Evolutionary conservation across 2,329 filamentous ascomycete genomes (phyloP).

Genomic region (Magnaporthales sp.): DNA sequence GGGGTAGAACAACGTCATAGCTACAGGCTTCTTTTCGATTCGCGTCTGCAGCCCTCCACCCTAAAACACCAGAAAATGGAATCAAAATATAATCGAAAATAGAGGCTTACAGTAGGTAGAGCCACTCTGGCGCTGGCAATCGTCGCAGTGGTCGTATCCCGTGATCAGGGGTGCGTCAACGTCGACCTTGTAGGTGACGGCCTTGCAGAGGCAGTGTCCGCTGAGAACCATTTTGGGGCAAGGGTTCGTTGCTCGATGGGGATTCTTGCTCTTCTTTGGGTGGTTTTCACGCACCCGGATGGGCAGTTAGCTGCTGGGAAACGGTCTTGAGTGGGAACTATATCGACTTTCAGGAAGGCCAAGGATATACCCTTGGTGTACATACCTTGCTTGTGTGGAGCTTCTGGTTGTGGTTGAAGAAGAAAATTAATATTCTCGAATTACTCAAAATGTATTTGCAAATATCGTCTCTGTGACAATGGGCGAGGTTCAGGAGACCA

Average conservation of each 20-base stretch:
- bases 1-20: not conserved
- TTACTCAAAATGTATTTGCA: too few relatives aligned
- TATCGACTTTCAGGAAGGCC: not conserved
- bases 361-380: not conserved
- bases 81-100: not conserved
- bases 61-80: not conserved
- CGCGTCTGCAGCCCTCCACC: not conserved
- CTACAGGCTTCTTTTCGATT: not conserved
- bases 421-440: not conserved
- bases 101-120: constrained; percentile 54
- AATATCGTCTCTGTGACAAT: not conserved
- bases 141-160: constrained; percentile 64
- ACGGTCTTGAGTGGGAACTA: not conserved
- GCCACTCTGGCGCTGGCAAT: constrained; percentile 62
- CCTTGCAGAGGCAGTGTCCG: constrained; percentile 64
- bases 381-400: not conserved
- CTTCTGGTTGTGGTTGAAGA: not conserved
- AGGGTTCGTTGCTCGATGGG: not conserved
- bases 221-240: constrained; percentile 51
- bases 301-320: not conserved
- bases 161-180: constrained; percentile 42
- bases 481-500: not conserved
- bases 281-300: not conserved
- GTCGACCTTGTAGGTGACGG: constrained; percentile 58
- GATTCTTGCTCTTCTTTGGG: not conserved